Evolutionary conservation across 176 grass and related monocot genomes (phyloP), one percentile per base, ranked within the genome.

Genomic region (Stipa capillata): DNA sequence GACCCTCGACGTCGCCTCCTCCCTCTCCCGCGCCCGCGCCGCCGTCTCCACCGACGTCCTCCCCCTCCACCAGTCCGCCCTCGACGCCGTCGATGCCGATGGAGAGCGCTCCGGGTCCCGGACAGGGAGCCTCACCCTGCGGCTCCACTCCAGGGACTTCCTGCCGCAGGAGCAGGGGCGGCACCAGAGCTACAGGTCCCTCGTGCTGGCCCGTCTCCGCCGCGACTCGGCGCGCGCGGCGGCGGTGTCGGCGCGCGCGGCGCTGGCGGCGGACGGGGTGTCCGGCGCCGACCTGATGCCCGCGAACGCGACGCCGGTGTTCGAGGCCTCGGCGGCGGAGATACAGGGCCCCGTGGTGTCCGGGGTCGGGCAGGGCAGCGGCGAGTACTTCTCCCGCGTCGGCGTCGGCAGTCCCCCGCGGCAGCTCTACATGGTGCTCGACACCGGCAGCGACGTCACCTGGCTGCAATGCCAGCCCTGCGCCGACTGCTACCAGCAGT

Each of bases 401-500:
- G 92, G 96, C 0, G 31, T 99, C 5, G 96, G 96, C 4, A 89
- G 65, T 13, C 96, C 96, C 0, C 74, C 90, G 4, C 86, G 82
- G 81, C 57, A 89, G 61, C 78, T 95, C 4, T 99, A 93, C 84
- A 79, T 99, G 88, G 96, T 99, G 33, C 88, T 99, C 1, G 96
- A 99, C 84, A 99, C 96, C 18, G 96, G 96, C 14, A 99, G 96
- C 79, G 96, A 99, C 78, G 92, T 99, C 0, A 99, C 88, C 14
- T 99, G 96, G 96, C 66, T 95, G 24, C 96, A 99, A 79, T 99
- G 96, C 56, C 87, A 93, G 64, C 96, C 96, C 20, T 99, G 96
- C 73, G 83, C 90, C 0, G 96, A 99, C 75, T 99, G 92, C 90
- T 99, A 99, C 81, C 60, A 90, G 83, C 96, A 99, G 63, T 83